Conservation (phyloP, 176 grass and related monocot species). For the Leersia perrieri region DNA sequence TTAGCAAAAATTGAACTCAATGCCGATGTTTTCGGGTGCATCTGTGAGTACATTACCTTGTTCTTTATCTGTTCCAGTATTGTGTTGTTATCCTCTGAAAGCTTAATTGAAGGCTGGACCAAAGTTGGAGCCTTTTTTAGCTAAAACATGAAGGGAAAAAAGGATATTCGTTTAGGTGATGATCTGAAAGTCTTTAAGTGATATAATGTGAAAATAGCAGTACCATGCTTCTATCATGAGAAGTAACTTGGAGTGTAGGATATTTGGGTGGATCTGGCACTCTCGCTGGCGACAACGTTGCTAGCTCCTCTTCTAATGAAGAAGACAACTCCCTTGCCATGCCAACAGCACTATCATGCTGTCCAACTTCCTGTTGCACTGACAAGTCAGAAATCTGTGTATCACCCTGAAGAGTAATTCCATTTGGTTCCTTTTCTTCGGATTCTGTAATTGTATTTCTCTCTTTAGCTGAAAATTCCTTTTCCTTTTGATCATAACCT, state of each 20-base stretch:
- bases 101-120: constrained; percentile 54
- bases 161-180: not conserved
- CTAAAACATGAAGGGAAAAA: constrained; percentile 36
- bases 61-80: constrained; percentile 84
- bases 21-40: not conserved
- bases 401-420: not conserved
- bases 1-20: constrained; percentile 1
- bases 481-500: not conserved
- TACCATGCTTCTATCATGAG: constrained; percentile 93
- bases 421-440: constrained; percentile 32
- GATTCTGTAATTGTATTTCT: constrained; percentile 14
- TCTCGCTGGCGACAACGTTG: constrained; percentile 25
- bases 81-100: constrained; percentile 50
- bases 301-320: constrained; percentile 43
- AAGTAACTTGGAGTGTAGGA: constrained; percentile 61
- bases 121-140: constrained; percentile 66
- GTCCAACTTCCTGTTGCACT: not conserved
- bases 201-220: constrained; percentile 10
- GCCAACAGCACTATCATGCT: constrained; percentile 1
- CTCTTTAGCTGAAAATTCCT: constrained; percentile 4
- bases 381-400: constrained; percentile 1
- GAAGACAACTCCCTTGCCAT: constrained; percentile 24
- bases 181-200: not conserved
- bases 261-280: constrained; percentile 51
- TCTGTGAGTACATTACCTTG: constrained; percentile 50